These are phyloP conservation scores for Lachnum nothofagi DNA, from an alignment of 2,329 filamentous ascomycete genomes.

Conservation along the genomic window DNA sequence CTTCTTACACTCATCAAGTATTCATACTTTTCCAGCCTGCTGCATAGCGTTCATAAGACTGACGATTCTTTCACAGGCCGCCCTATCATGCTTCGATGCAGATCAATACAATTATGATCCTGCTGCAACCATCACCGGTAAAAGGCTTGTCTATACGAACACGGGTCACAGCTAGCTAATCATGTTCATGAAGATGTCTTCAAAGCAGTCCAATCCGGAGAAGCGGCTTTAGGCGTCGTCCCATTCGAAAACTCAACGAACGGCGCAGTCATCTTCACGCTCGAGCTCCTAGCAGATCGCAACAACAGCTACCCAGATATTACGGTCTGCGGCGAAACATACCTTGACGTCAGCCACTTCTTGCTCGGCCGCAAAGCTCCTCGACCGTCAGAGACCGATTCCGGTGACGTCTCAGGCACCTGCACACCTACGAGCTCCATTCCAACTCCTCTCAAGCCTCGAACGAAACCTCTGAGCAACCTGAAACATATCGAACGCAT, in stretches of 20 bases:
- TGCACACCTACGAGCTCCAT: conserved; percentile 46
- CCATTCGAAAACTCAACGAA: conserved; percentile 97
- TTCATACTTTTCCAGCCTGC: conserved; percentile 11
- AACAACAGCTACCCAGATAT: conserved; percentile 60
- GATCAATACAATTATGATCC: conserved; percentile 37
- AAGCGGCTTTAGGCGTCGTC: conserved; percentile 69
- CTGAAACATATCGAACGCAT: conserved; percentile 65
- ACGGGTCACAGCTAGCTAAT: conserved; percentile 6
- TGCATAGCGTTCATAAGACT: conserved; percentile 22
- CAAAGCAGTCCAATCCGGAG: conserved; percentile 63
- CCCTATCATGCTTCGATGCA: conserved; percentile 45
- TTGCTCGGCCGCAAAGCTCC: conserved; percentile 54
- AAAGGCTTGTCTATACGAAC: neutral
- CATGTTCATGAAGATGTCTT: conserved; percentile 61
- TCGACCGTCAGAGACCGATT: conserved; percentile 12
- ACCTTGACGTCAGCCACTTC: conserved; percentile 83
- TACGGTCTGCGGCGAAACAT: conserved; percentile 75
- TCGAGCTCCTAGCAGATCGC: conserved; percentile 82
- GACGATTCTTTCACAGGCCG: conserved; percentile 41
- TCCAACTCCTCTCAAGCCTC: conserved; percentile 42
- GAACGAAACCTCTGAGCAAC: conserved; percentile 43
- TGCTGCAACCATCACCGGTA: conserved; percentile 41
- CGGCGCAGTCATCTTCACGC: conserved; percentile 81
- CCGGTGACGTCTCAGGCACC: conserved; percentile 38
- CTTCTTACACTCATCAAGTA: conserved; percentile 68